These are phyloP conservation scores for Kwoniella europaea DNA, from an alignment of 768 basidiomycete genomes.

Conservation along the genomic window DNA sequence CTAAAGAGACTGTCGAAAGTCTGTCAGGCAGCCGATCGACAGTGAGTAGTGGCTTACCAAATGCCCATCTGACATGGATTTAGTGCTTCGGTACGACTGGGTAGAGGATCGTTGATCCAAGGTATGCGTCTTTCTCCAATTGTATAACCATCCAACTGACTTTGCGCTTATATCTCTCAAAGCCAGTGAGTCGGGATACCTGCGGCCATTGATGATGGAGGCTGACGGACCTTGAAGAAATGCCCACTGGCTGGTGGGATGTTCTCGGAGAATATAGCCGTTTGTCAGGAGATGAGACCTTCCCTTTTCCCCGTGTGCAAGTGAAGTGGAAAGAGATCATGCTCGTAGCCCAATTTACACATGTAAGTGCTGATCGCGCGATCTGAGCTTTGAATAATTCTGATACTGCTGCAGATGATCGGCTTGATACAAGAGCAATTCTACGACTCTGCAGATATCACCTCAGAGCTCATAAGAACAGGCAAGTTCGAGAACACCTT, in stretches of 20 bases:
- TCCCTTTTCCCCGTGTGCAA: slow-evolving; percentile 11
- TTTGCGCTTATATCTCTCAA: background rate
- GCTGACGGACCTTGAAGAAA: background rate
- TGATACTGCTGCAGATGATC: background rate
- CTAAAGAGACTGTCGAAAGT: background rate
- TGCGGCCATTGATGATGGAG: background rate
- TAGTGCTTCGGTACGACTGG: slow-evolving; percentile 11
- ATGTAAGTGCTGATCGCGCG: background rate
- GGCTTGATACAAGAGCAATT: slow-evolving; percentile 16
- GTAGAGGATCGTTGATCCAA: background rate
- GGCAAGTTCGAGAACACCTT: slow-evolving; percentile 8
- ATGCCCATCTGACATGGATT: background rate
- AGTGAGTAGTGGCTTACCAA: background rate
- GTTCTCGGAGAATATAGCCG: slow-evolving; percentile 7
- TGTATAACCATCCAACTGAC: too few relatives aligned
- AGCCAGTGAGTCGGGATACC: slow-evolving; percentile 1
- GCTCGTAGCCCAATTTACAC: slow-evolving; percentile 7
- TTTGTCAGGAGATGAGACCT: slow-evolving; percentile 6
- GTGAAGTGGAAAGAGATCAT: slow-evolving; percentile 12
- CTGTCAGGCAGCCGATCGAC: slow-evolving; percentile 10
- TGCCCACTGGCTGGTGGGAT: slow-evolving; percentile 16
- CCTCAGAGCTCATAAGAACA: slow-evolving; percentile 4
- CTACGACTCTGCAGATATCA: slow-evolving; percentile 10
- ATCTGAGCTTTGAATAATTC: background rate
- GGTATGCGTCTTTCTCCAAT: background rate